Base-by-base conservation (phyloP, 169 alveolate genomes). In the Blepharisma undulans region DNA sequence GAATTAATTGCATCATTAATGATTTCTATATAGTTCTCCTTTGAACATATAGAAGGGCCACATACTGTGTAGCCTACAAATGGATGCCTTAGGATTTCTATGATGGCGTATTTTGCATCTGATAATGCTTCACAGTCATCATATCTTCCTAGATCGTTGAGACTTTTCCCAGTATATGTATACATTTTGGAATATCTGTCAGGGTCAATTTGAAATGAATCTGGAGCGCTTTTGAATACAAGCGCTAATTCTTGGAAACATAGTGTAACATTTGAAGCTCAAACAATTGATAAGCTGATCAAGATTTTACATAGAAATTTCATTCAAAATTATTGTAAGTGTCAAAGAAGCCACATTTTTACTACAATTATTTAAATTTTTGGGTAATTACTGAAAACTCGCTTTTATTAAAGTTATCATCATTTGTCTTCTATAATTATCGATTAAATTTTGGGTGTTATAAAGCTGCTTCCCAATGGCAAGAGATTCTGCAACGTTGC, bases 61-160 rank as follows among this genome's bases (percentile, higher is more conserved):
- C 89, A 84, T 25, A 84, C 22, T 25, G 79, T 14, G 19, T 32
- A 22, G 16, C 22, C 36, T 5, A 84, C 61, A 33, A 25, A 22
- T 32, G 89, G 89, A 19, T 22, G 27, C 30, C 10, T 84, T 84
- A 76, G 6, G 22, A 84, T 21, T 60, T 34, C 77, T n/a, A 84
- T 36, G 22, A 84, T 10, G 14, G 78, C 16, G 34, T 84, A 84
- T 60, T 59, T 48, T 22, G 89, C 81, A 4, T 84, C 78, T 25
- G 27, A 21, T 34, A 84, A 25, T 8, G 36, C 29, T 21, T 36
- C 22, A 12, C 91, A 86, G 16, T 72, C 84, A 25, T 86, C 91
- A 72, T 27, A 86, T 33, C 61, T 19, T 27, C 91, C 91, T n/a
- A 86, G 25, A 21, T 86, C 76, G 84, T 86, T 86, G 48, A 86